These are phyloP conservation scores for Letharia columbiana DNA, from an alignment of 495 filamentous ascomycete species.

Conservation along the genomic window DNA sequence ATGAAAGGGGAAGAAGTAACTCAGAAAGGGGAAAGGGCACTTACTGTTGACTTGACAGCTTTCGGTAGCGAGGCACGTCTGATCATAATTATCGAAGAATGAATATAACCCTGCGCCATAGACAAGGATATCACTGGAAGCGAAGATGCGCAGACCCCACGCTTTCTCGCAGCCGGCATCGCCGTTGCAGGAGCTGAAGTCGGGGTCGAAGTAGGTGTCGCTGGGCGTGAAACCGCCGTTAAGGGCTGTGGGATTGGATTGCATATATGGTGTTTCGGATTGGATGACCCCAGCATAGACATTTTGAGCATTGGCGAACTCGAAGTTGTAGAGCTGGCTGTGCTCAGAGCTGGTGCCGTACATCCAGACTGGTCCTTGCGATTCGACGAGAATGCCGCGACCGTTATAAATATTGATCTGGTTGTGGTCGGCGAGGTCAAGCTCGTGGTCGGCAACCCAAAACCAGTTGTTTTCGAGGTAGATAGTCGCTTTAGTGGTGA, in stretches of 20 bases:
- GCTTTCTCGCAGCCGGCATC: constrained; percentile 60
- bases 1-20: too few species aligned
- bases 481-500: constrained; percentile 58
- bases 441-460: constrained; percentile 91
- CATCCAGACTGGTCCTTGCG: constrained; percentile 46
- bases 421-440: constrained; percentile 64
- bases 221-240: constrained; percentile 60
- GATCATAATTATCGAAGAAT: constrained; percentile 81
- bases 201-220: constrained; percentile 60
- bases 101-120: constrained; percentile 77
- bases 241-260: constrained; percentile 71
- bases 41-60: constrained; percentile 69
- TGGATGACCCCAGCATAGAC: constrained; percentile 83
- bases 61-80: constrained; percentile 64
- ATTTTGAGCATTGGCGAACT: constrained; percentile 69
- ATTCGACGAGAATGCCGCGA: constrained; percentile 74
- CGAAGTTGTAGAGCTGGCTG: constrained; percentile 83
- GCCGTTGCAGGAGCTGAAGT: constrained; percentile 56
- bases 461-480: constrained; percentile 93
- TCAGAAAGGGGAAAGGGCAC: too few species aligned
- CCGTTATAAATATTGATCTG: constrained; percentile 92
- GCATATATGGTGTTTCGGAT: constrained; percentile 88
- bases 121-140: constrained; percentile 57
- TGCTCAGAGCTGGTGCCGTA: constrained; percentile 84
- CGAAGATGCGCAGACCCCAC: constrained; percentile 73